Evolutionary conservation across 768 basidiomycete species (phyloP).

Genomic region (Auriscalpium orientale): DNA sequence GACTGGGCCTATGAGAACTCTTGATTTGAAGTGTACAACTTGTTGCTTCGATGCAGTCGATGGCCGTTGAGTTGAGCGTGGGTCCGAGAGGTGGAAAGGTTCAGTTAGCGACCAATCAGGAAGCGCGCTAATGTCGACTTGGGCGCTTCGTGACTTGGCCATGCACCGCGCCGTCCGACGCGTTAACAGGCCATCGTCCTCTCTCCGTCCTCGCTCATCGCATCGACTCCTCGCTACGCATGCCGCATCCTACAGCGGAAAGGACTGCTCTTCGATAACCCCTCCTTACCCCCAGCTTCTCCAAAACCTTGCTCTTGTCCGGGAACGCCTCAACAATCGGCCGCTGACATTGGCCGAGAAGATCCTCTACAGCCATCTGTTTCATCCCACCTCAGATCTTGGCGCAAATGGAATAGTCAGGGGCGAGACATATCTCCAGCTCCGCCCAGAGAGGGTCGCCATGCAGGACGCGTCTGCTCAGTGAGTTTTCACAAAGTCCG

Average conservation of each 20-base stretch:
- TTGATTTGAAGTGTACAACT: too few relatives aligned
- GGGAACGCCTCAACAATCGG: slow-evolving; percentile 55
- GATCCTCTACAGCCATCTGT: slow-evolving; percentile 89
- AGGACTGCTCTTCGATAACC: slow-evolving; percentile 66
- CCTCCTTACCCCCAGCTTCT: slow-evolving; percentile 77
- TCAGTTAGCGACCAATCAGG: too few relatives aligned
- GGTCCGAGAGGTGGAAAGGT: too few relatives aligned
- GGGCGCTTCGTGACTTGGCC: not conserved
- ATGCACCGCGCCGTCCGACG: slow-evolving; percentile 1
- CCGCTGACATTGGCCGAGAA: slow-evolving; percentile 96
- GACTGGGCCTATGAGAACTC: too few relatives aligned
- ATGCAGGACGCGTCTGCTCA: slow-evolving; percentile 95
- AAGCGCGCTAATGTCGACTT: too few relatives aligned
- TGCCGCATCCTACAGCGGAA: slow-evolving; percentile 32
- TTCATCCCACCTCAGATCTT: slow-evolving; percentile 55
- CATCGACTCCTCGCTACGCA: slow-evolving; percentile 31
- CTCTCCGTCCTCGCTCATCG: not conserved
- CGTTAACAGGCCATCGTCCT: slow-evolving; percentile 3
- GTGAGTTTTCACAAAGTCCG: slow-evolving; percentile 36
- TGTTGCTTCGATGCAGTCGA: too few relatives aligned
- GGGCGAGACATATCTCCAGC: slow-evolving; percentile 85
- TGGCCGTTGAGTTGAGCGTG: too few relatives aligned
- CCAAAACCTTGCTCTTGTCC: slow-evolving; percentile 61
- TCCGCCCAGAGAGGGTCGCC: slow-evolving; percentile 88
- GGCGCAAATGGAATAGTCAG: slow-evolving; percentile 62